A percentile compares a stretch with the other conserved stretches of the same genome.
Evolutionary conservation across 345 rosid species (phyloP).

Genomic region (Eucalyptus erythrocorys): DNA sequence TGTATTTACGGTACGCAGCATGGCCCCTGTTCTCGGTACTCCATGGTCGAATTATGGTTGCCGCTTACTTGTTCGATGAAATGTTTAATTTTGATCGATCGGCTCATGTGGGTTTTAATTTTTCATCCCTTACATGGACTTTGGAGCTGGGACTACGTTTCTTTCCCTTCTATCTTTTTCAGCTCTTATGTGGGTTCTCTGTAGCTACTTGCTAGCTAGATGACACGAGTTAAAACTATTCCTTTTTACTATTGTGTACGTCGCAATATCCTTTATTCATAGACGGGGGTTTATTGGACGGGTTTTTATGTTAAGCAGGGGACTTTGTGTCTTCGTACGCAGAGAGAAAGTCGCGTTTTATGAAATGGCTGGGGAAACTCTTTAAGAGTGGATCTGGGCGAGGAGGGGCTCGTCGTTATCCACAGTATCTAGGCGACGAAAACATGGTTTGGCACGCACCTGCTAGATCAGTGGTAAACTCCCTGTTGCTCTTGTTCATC

Average conservation of each 20-base stretch:
- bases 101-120: not conserved
- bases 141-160: not conserved
- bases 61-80: not conserved
- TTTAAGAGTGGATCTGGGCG: slow-evolving; percentile 52
- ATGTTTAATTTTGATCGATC: not conserved
- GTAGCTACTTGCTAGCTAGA: not conserved
- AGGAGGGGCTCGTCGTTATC: slow-evolving; percentile 27
- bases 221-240: not conserved
- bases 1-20: slow-evolving; percentile 52
- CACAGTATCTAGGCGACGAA: slow-evolving; percentile 72
- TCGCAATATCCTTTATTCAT: not conserved
- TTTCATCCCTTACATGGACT: not conserved
- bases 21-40: not conserved
- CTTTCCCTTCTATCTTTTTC: not conserved
- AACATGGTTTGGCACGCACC: slow-evolving; percentile 69
- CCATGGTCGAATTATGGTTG: not conserved
- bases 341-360: slow-evolving; percentile 72
- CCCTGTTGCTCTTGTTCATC: not conserved
- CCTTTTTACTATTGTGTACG: not conserved
- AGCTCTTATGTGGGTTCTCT: not conserved
- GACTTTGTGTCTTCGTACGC: slow-evolving; percentile 56
- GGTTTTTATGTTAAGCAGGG: slow-evolving; percentile 41
- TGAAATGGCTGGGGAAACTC: slow-evolving; percentile 90
- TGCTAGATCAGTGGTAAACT: slow-evolving; percentile 46
- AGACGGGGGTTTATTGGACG: not conserved